Evolutionary conservation across 75 land plant genomes (phyloP), one percentile per base, ranked within the genome.

Genomic region (Adiantum capillusveneris): DNA sequence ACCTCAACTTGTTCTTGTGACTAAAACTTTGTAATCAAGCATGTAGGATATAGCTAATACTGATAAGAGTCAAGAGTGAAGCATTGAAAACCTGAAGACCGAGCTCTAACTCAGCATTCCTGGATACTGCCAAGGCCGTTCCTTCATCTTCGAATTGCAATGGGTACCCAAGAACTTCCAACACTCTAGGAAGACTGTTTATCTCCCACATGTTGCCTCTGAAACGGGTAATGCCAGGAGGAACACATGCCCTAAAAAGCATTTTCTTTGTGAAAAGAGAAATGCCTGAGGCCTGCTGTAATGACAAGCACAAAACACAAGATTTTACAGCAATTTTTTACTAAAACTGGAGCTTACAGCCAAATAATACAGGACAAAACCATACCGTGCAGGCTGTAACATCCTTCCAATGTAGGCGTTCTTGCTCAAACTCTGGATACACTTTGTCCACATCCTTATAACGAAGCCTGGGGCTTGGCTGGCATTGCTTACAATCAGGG

Each of bases 191-290:
- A 31, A 73, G 70, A 61, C 77, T 64, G 31, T 84, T 84, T 69
- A 56, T 74, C 45, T 88, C 97, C 97, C 97, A 92, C 41, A 88
- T 50, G 56, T 88, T 92, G 28, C 84, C 81, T 52, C 89, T 69
- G 56, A 92, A 92, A 2, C 86, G 77, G 62, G 88, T 84, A 78
- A 92, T 82, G 21, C 97, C 97, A 29, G 95, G 94, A 43, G 97
- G 97, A 43, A 92, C 97, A 62, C 97, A 92, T 63, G 94, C 97
- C 72, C 89, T 75, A 31, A 82, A 88, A 45, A 88, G 84, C 61
- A 95, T 66, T 49, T 95, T 95, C 36, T 84, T 81, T 29, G 89
- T 79, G 74, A 88, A 84, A 42, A 92, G 81, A 59, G 94, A 88
- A 75, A 76, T 89, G 64, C 64, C 89, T 34, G 37, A 34, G 37